Percentiles rank a stretch among this genome's conserved stretches.
phyloP scores from a whole-genome alignment of 2,329 filamentous ascomycete genomes.

The Claviceps capensis region DNA sequence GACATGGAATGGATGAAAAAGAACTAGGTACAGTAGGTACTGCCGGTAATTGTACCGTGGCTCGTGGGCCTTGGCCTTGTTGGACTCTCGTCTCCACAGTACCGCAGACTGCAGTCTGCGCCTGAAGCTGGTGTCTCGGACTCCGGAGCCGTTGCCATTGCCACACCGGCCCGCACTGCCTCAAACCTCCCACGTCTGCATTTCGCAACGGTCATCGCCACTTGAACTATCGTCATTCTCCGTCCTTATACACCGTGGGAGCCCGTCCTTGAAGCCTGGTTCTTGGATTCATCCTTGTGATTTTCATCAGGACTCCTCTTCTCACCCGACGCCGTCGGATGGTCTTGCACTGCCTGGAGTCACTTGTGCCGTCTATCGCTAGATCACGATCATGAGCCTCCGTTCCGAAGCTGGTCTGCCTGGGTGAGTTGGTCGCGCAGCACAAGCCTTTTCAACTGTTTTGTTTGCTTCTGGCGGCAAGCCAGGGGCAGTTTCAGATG shows the following conservation, averaged over 20 bases:
- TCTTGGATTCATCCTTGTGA: slow-evolving; percentile 4
- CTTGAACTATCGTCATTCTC: slow-evolving; percentile 2
- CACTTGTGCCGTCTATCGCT: not conserved
- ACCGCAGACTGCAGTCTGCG: too few species aligned
- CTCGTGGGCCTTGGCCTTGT: too few species aligned
- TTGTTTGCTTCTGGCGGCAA: not conserved
- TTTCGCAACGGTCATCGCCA: slow-evolving; percentile 5
- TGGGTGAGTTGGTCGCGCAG: slow-evolving; percentile 16
- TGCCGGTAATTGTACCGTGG: too few species aligned
- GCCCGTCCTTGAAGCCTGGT: not conserved
- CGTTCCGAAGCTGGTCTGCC: slow-evolving; percentile 24
- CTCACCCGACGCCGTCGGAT: not conserved
- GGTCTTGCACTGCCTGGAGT: not conserved
- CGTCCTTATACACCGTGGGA: slow-evolving; percentile 1
- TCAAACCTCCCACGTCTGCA: slow-evolving; percentile 3
- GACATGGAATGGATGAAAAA: too few species aligned
- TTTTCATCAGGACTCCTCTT: slow-evolving; percentile 5
- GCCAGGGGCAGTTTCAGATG: not conserved
- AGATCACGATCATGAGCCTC: slow-evolving; percentile 12
- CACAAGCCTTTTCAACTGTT: slow-evolving; percentile 3
- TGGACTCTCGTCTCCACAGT: too few species aligned
- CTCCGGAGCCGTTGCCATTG: too few species aligned
- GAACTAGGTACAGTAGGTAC: too few species aligned
- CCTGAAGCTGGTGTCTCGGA: too few species aligned
- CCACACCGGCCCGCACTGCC: not conserved